Conservation (phyloP, 1,139 yeast genomes). For the Eremothecium gossypii region DNA sequence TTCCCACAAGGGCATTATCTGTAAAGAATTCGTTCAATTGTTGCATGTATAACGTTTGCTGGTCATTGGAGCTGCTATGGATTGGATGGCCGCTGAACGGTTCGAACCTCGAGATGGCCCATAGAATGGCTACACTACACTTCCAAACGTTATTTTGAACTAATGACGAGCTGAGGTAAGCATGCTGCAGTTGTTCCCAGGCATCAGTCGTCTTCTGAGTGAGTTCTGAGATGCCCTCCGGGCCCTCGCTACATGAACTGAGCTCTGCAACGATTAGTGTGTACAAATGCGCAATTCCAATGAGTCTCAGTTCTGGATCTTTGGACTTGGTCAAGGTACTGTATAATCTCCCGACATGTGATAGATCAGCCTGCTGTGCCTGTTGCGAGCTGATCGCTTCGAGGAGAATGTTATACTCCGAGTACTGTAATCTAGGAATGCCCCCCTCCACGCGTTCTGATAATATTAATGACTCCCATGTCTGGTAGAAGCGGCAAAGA, state of each 20-base stretch:
- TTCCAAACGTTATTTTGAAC: conserved; percentile 20
- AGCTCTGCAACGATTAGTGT: conserved; percentile 13
- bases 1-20: conserved; percentile 13
- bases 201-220: conserved; percentile 10
- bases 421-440: not conserved
- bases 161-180: conserved; percentile 12
- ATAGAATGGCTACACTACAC: conserved; percentile 21
- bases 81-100: conserved; percentile 25
- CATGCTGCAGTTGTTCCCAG: conserved; percentile 16
- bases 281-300: conserved; percentile 20
- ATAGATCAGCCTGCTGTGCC: conserved; percentile 4
- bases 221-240: conserved; percentile 1
- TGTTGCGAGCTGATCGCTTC: conserved; percentile 11
- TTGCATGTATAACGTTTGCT: conserved; percentile 9
- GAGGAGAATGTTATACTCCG: conserved; percentile 7
- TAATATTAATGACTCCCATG: conserved; percentile 17
- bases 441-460: conserved; percentile 2
- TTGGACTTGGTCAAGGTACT: conserved; percentile 6
- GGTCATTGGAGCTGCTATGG: conserved; percentile 19
- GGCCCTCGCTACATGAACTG: conserved; percentile 9
- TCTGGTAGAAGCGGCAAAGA: conserved; percentile 18
- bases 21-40: conserved; percentile 18
- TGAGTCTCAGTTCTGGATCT: conserved; percentile 13
- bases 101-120: conserved; percentile 25
- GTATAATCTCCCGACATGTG: conserved; percentile 3